phyloP scores from a whole-genome alignment of 768 basidiomycete genomes.

The Mycena metata region DNA sequence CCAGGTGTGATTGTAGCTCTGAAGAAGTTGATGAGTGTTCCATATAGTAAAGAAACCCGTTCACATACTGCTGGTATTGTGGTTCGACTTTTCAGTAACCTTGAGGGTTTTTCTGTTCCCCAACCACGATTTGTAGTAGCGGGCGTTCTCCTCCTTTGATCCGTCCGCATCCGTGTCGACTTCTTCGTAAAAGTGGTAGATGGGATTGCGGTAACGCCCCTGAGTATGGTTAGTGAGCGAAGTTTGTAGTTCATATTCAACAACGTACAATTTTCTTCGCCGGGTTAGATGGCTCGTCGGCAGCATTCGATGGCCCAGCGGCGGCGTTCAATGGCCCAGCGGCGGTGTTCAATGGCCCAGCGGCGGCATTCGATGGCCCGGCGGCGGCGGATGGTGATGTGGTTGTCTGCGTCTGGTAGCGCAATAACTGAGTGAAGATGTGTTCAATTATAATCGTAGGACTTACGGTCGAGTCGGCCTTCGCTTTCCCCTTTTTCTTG shows the following conservation, averaged over 20 bases:
- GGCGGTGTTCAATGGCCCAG: too few relatives aligned
- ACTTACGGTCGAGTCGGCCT: not conserved
- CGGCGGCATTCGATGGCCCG: not conserved
- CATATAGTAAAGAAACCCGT: not conserved
- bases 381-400: not conserved
- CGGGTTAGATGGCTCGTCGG: not conserved
- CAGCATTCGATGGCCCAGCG: not conserved
- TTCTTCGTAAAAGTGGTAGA: constrained; percentile 37
- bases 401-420: not conserved
- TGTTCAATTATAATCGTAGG: not conserved
- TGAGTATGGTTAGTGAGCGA: not conserved
- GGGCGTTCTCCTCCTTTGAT: constrained; percentile 8
- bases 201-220: constrained; percentile 33
- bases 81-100: constrained; percentile 39
- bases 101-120: constrained; percentile 38
- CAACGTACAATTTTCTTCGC: not conserved
- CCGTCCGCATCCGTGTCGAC: constrained; percentile 18
- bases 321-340: too few relatives aligned
- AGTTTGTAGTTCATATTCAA: not conserved
- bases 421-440: not conserved
- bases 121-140: constrained; percentile 43
- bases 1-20: not conserved
- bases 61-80: constrained; percentile 37
- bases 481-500: not conserved
- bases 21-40: not conserved